Evolutionary conservation across 352 stramenopile genomes (phyloP), one percentile per base, ranked within the genome.

Genomic region (Phytophthora tentaculata): DNA sequence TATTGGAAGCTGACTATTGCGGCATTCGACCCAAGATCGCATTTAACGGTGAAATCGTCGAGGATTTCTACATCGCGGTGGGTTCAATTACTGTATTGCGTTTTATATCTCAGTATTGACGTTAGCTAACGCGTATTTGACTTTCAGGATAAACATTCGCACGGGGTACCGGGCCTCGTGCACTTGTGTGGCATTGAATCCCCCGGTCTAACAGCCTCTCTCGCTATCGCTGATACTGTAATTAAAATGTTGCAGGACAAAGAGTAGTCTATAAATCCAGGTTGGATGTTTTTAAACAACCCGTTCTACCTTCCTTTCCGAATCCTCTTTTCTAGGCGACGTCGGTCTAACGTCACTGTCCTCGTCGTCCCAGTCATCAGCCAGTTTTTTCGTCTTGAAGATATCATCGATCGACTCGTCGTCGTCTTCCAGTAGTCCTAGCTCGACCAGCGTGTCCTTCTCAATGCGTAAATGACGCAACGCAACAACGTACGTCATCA

Each of bases 111-210:
- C 10, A 7, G 17, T n/a, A 55, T 20, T 35, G 16, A 12, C 6
- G 14, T 22, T 14, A n/a, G 28, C 17, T 61, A 23, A 57, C n/a
- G 4, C 24, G 6, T 55, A 41, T 41, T 13, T 37, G 23, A 19
- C 37, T 5, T 32, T 32, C 72, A 94, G 69, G 82, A 83, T 53
- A 61, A 78, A 12, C 64, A 77, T 17, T 64, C 67, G 4, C 95
- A 98, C 66, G 89, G 89, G 12, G 68, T 98, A 0, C 79, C 63
- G 50, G 89, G 91, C 20, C 80, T 98, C 13, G 82, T 98, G 49
- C 90, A 98, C 68, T 74, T 98, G 32, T 95, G 96, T 24, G 97
- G 97, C 24, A 98, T 99, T 37, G 97, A 99, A 69, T 99, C 95
- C 19, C 97, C 97, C 10, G 97, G 97, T n/a, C 76, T 97, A 76